Evolutionary conservation across 352 stramenopile species (phyloP).

Genomic region (Phytophthora hibernalis): DNA sequence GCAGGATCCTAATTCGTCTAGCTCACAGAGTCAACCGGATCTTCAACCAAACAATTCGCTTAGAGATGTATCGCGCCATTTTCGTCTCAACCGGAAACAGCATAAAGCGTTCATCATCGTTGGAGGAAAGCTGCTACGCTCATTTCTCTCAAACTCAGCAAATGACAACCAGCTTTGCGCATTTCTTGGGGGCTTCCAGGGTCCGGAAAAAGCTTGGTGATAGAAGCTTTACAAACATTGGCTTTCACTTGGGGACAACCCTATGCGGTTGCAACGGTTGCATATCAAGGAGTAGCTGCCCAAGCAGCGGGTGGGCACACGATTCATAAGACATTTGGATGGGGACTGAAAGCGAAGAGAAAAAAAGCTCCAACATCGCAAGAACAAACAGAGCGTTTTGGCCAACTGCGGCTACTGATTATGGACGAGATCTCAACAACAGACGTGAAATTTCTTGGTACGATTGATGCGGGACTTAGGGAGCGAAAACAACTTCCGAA

Average conservation of each 20-base stretch:
- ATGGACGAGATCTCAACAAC: constrained; percentile 10
- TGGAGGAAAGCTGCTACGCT: background rate
- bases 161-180: constrained; percentile 6
- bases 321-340: constrained; percentile 12
- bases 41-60: too few species aligned
- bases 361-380: background rate
- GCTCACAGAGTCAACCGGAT: too few species aligned
- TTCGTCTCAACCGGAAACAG: constrained; percentile 1
- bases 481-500: background rate
- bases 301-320: background rate
- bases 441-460: constrained; percentile 2
- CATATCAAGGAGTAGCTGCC: background rate
- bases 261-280: constrained; percentile 2
- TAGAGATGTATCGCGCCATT: too few species aligned
- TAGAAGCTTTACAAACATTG: constrained; percentile 2
- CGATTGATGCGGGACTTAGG: background rate
- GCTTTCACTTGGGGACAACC: constrained; percentile 2
- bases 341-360: constrained; percentile 1
- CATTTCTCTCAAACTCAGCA: too few species aligned
- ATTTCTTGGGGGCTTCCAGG: constrained; percentile 11
- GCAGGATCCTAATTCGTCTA: too few species aligned
- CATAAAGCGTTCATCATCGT: constrained; percentile 8
- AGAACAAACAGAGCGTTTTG: constrained; percentile 4
- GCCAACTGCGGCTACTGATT: constrained; percentile 6
- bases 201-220: background rate